A percentile compares a stretch with the other conserved stretches of the same genome.
Conservation (phyloP, 129 eudicot species). For the Chrysanthemum makinoi region DNA sequence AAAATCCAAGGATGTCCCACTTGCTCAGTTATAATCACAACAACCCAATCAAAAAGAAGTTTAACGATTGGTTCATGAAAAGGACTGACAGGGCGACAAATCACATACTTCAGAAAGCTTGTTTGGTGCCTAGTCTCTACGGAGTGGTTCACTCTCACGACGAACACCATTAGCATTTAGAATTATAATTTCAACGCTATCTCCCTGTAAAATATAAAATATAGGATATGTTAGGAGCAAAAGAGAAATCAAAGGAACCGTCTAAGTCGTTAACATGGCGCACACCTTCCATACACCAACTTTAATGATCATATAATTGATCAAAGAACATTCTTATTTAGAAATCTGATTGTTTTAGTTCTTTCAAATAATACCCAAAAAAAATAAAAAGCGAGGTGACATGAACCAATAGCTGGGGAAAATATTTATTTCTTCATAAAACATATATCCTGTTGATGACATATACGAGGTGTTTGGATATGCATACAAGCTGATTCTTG, state of each 20-base stretch:
- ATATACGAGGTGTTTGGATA: no score
- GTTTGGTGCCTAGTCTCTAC: constrained; percentile 53
- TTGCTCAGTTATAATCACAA: not conserved
- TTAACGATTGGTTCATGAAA: not conserved
- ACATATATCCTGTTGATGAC: not conserved
- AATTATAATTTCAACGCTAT: constrained; percentile 74
- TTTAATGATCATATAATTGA: no score
- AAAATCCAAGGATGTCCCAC: constrained; percentile 14
- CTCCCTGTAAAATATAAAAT: constrained; percentile 54
- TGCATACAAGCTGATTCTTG: no score
- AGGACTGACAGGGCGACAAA: not conserved
- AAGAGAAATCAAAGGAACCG: not conserved
- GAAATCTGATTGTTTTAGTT: no score
- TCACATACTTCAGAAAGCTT: constrained; percentile 15
- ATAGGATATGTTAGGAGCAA: not conserved
- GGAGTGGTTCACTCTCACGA: constrained; percentile 71
- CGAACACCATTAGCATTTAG: constrained; percentile 73
- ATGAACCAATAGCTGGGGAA: no score
- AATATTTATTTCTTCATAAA: not conserved
- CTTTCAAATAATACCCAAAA: no score
- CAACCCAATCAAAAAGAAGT: not conserved
- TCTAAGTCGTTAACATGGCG: no score
- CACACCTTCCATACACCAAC: no score
- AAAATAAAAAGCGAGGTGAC: no score
- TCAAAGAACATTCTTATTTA: no score